Conservation (phyloP, 352 stramenopile species). For the Phytophthora crassamura region DNA sequence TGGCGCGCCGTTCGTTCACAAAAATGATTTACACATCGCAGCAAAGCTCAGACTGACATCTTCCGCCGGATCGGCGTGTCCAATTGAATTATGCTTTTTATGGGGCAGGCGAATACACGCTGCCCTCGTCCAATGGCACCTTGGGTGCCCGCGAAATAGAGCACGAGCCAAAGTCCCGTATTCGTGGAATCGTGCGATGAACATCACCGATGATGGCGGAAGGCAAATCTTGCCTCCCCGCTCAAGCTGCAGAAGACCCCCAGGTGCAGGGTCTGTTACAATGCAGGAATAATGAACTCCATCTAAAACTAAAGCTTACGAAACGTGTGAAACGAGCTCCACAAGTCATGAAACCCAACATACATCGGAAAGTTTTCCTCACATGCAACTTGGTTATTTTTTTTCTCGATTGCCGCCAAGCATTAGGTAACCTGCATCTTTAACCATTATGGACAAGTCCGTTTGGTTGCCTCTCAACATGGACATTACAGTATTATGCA, state of each 20-base stretch:
- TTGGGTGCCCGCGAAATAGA: background rate
- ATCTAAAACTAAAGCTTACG: conserved; percentile 7
- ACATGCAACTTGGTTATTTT: too few species aligned
- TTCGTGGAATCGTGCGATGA: background rate
- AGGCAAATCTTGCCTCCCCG: conserved; percentile 20
- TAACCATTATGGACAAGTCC: conserved; percentile 13
- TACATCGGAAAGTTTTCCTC: background rate
- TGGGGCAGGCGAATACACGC: conserved; percentile 14
- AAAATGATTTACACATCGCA: conserved; percentile 23
- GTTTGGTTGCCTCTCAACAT: conserved; percentile 13
- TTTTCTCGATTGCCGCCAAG: background rate
- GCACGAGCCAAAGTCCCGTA: background rate
- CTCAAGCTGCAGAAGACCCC: conserved; percentile 1
- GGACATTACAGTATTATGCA: conserved; percentile 26
- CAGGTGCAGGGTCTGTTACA: background rate
- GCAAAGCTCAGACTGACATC: conserved; percentile 34
- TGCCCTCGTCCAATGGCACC: conserved; percentile 13
- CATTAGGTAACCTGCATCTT: conserved; percentile 21
- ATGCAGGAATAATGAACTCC: too few species aligned
- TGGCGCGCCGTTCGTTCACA: conserved; percentile 10
- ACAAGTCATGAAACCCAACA: background rate
- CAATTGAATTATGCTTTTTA: conserved; percentile 19
- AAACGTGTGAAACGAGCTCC: background rate
- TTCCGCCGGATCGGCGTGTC: conserved; percentile 25
- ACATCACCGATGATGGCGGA: conserved; percentile 4